These are phyloP conservation scores for Xeromyces bisporus DNA, from an alignment of 495 filamentous ascomycete species.

Conservation along the genomic window DNA sequence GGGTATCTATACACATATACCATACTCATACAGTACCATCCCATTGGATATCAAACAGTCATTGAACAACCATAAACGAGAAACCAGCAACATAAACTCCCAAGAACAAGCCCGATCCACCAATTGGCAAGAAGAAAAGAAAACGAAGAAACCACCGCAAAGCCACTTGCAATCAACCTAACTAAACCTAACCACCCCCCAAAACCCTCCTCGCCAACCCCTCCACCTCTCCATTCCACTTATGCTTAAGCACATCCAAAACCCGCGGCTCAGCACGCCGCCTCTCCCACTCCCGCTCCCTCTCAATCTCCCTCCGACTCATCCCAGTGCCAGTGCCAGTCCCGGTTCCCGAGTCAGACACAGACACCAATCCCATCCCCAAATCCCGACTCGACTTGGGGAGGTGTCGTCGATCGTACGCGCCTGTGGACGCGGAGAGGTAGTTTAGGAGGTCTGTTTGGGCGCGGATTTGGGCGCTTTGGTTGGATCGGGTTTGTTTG, in stretches of 20 bases:
- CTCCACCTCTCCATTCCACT: conserved; percentile 65
- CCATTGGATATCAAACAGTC: no score
- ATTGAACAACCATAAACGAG: no score
- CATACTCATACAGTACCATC: no score
- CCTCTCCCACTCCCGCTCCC: conserved; percentile 10
- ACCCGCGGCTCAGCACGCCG: conserved; percentile 26
- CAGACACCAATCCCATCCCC: no score
- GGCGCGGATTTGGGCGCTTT: conserved; percentile 54
- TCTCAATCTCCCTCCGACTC: no score
- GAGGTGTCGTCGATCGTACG: conserved; percentile 22
- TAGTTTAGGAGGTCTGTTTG: conserved; percentile 45
- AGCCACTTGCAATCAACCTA: no score
- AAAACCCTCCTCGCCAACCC: conserved; percentile 48
- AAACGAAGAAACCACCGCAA: no score
- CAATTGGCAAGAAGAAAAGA: no score
- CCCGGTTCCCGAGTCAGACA: no score
- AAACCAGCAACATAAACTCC: no score
- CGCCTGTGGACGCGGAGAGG: conserved; percentile 31
- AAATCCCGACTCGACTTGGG: conserved; percentile 14
- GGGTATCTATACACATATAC: no score
- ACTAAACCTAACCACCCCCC: conserved; percentile 47
- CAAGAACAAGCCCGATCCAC: neutral
- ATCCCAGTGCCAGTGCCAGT: no score
- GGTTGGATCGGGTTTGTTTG: conserved; percentile 48
- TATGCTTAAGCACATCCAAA: conserved; percentile 53